These are phyloP conservation scores for Leccinum subrobustum DNA, from an alignment of 1,284 basidiomycete genomes.

Conservation along the genomic window DNA sequence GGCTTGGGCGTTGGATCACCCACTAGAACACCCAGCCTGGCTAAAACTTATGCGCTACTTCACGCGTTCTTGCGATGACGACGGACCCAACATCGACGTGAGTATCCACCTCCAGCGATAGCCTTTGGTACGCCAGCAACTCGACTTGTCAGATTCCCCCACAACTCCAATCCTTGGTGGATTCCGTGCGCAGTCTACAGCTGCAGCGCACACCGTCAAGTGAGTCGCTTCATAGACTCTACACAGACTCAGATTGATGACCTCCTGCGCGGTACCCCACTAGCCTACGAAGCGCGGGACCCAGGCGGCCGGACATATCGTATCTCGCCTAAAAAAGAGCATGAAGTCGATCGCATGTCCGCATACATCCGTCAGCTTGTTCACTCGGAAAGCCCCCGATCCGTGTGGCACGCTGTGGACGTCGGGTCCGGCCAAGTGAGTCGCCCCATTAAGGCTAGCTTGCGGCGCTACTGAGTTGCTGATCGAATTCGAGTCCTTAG, in stretches of 20 bases:
- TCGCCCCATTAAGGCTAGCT: slow-evolving; percentile 3
- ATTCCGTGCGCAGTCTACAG: slow-evolving; percentile 28
- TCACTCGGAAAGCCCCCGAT: slow-evolving; percentile 18
- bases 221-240: slow-evolving; percentile 1
- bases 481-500: slow-evolving; percentile 26
- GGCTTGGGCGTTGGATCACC: slow-evolving; percentile 24
- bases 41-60: slow-evolving; percentile 29
- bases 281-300: slow-evolving; percentile 14
- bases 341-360: slow-evolving; percentile 50
- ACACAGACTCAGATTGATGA: not conserved
- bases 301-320: slow-evolving; percentile 31
- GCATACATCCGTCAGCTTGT: slow-evolving; percentile 35
- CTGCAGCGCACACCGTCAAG: slow-evolving; percentile 25
- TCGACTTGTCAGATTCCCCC: slow-evolving; percentile 24
- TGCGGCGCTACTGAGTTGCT: not conserved
- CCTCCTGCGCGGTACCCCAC: not conserved
- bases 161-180: slow-evolving; percentile 25
- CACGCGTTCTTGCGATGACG: slow-evolving; percentile 15
- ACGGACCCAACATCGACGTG: slow-evolving; percentile 13
- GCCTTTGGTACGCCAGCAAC: not conserved
- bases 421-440: slow-evolving; percentile 55
- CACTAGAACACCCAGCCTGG: slow-evolving; percentile 19
- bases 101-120: slow-evolving; percentile 6
- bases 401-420: slow-evolving; percentile 42
- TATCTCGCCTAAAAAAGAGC: slow-evolving; percentile 56